phyloP scores from a whole-genome alignment of 2,329 filamentous ascomycete genomes.

The Ophiostoma australiae region DNA sequence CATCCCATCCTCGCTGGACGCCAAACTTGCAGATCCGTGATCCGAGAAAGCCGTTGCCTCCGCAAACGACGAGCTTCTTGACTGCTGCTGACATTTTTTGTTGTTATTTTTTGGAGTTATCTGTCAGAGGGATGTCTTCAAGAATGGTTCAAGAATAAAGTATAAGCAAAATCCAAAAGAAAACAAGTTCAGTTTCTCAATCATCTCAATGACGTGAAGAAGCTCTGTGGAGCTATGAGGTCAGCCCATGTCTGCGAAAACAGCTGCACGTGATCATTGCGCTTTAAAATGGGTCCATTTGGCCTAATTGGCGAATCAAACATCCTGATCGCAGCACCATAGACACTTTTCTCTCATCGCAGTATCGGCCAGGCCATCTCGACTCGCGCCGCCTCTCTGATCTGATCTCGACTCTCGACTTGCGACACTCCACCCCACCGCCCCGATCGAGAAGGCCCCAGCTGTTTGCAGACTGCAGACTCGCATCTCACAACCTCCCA shows the following conservation, averaged over 20 bases:
- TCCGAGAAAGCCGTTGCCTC: conserved; percentile 89
- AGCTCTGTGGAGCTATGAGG: conserved; percentile 18
- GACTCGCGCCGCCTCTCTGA: not conserved
- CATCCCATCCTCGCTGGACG: conserved; percentile 79
- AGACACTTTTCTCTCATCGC: not conserved
- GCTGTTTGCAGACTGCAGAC: not conserved
- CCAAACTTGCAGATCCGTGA: conserved; percentile 86
- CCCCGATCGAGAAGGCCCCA: not conserved
- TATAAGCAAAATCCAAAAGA: not conserved
- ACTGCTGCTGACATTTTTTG: conserved; percentile 32
- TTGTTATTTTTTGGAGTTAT: not conserved
- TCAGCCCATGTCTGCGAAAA: conserved; percentile 16
- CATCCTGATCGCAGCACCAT: not conserved
- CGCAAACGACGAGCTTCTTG: conserved; percentile 84
- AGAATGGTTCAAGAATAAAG: not conserved
- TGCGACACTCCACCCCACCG: not conserved
- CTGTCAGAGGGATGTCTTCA: not conserved
- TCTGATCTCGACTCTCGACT: not conserved
- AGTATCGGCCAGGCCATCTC: not conserved
- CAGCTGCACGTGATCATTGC: conserved; percentile 21
- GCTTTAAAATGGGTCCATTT: not conserved
- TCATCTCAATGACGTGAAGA: not conserved
- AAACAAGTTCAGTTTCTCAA: not conserved
- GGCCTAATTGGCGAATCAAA: not conserved
- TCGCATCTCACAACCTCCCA: too few species aligned